These are phyloP conservation scores for Aspergillus neotritici DNA, from an alignment of 2,329 filamentous ascomycete genomes.

Conservation along the genomic window DNA sequence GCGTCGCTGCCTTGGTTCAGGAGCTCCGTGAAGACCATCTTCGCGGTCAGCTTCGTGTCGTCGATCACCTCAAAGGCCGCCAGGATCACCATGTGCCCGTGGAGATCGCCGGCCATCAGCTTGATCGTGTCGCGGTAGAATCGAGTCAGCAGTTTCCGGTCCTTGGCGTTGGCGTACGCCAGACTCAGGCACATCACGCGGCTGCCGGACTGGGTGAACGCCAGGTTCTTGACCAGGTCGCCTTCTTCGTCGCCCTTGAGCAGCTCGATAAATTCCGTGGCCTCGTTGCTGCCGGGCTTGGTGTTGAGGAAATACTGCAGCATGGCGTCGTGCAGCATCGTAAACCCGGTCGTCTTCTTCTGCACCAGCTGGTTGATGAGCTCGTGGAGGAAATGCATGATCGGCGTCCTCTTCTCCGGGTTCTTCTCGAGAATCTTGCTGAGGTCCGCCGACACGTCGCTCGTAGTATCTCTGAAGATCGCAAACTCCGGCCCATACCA, in stretches of 20 bases:
- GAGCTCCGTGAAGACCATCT: conserved; percentile 81
- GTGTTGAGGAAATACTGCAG: conserved; percentile 87
- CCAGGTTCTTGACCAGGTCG: conserved; percentile 88
- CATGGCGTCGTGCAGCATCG: conserved; percentile 97
- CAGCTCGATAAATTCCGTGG: conserved; percentile 80
- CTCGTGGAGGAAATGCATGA: conserved; percentile 78
- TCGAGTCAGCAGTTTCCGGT: conserved; percentile 81
- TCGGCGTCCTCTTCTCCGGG: conserved; percentile 79
- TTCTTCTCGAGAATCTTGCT: conserved; percentile 66
- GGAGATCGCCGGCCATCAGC: conserved; percentile 71
- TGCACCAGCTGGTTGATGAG: conserved; percentile 90
- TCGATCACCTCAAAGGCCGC: conserved; percentile 87
- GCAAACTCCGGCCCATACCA: conserved; percentile 96
- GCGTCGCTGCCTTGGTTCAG: conserved; percentile 57
- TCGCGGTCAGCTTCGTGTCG: conserved; percentile 82
- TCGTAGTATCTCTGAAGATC: conserved; percentile 61
- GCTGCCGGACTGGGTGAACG: conserved; percentile 86
- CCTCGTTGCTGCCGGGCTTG: conserved; percentile 70
- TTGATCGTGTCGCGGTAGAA: conserved; percentile 86
- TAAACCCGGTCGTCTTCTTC: conserved; percentile 95
- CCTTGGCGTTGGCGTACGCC: conserved; percentile 82
- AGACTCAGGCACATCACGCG: conserved; percentile 74
- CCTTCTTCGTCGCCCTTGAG: conserved; percentile 88
- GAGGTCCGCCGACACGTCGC: conserved; percentile 58
- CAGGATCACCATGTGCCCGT: conserved; percentile 76